Percentiles rank a stretch among this genome's conserved stretches.
phyloP scores from a whole-genome alignment of 2,329 filamentous ascomycete species.

The Huntiella bhutanensis region DNA sequence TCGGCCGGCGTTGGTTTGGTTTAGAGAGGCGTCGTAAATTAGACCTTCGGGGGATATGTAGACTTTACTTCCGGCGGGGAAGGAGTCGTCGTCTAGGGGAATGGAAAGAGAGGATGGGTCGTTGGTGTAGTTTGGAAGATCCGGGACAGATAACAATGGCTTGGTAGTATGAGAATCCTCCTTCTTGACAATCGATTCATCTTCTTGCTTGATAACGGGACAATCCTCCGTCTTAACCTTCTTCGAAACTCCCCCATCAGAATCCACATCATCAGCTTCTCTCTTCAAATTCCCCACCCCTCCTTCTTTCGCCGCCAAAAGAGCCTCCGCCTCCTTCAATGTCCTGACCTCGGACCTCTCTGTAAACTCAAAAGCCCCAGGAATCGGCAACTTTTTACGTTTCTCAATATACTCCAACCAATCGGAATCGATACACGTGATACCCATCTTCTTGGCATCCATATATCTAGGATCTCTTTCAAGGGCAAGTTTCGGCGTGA shows the following conservation, averaged over 20 bases:
- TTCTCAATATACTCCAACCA: conserved; percentile 31
- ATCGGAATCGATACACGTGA: conserved; percentile 37
- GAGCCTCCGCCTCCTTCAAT: not conserved
- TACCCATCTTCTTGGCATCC: conserved; percentile 24
- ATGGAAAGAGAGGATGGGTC: conserved; percentile 19
- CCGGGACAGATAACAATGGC: too few relatives aligned
- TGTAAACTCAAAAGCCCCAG: conserved; percentile 12
- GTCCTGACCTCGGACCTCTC: not conserved
- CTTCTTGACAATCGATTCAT: conserved; percentile 12
- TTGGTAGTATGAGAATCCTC: conserved; percentile 10
- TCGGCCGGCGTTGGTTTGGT: conserved; percentile 50
- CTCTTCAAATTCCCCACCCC: too few relatives aligned
- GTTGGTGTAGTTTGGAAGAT: too few relatives aligned
- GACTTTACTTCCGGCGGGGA: conserved; percentile 27
- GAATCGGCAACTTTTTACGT: conserved; percentile 9
- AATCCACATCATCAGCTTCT: not conserved
- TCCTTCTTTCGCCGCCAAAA: too few relatives aligned
- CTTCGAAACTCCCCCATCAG: not conserved
- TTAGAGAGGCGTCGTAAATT: conserved; percentile 64
- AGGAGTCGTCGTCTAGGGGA: conserved; percentile 27
- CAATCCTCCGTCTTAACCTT: not conserved
- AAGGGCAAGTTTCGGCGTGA: conserved; percentile 32
- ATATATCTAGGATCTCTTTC: conserved; percentile 32
- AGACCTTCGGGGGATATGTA: conserved; percentile 45
- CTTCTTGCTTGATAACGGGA: not conserved